Evolutionary conservation across 2,329 filamentous ascomycete genomes (phyloP).

Genomic region (Basipetospora chlamydospora): DNA sequence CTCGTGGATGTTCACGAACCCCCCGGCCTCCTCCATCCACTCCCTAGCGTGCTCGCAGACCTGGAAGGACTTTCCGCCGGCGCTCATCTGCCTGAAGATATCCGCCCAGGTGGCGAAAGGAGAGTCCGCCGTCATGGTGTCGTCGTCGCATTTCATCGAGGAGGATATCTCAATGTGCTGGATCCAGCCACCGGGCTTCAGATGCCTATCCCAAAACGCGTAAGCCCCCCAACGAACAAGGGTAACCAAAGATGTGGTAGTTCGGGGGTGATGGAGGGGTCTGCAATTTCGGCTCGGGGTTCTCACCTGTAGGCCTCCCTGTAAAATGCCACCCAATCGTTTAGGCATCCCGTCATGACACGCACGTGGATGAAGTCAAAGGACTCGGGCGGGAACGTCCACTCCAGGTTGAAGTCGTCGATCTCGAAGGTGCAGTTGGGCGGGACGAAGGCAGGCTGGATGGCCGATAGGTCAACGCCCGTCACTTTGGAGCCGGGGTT

Average conservation of each 20-base stretch:
- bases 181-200: constrained; percentile 21
- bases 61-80: constrained; percentile 11
- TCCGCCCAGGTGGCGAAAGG: constrained; percentile 10
- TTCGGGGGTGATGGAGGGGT: constrained; percentile 19
- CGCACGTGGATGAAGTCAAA: constrained; percentile 18
- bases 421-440: constrained; percentile 50
- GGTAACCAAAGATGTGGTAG: not conserved
- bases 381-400: constrained; percentile 25
- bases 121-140: constrained; percentile 8
- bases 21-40: constrained; percentile 8
- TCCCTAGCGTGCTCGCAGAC: constrained; percentile 7
- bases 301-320: constrained; percentile 24
- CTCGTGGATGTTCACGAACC: constrained; percentile 6
- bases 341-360: constrained; percentile 13
- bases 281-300: too few species aligned
- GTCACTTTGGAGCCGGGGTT: constrained; percentile 20
- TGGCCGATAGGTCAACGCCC: constrained; percentile 43
- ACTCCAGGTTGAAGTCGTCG: constrained; percentile 44
- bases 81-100: constrained; percentile 9
- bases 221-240: not conserved
- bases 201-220: constrained; percentile 16
- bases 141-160: constrained; percentile 13
- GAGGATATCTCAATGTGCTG: constrained; percentile 10
- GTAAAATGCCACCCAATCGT: constrained; percentile 19
- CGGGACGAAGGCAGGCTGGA: constrained; percentile 43